A percentile compares a stretch with the other conserved stretches of the same genome.
Evolutionary conservation across 2,329 filamentous ascomycete species (phyloP).

Genomic region (Coleophoma eucalyptorum): DNA sequence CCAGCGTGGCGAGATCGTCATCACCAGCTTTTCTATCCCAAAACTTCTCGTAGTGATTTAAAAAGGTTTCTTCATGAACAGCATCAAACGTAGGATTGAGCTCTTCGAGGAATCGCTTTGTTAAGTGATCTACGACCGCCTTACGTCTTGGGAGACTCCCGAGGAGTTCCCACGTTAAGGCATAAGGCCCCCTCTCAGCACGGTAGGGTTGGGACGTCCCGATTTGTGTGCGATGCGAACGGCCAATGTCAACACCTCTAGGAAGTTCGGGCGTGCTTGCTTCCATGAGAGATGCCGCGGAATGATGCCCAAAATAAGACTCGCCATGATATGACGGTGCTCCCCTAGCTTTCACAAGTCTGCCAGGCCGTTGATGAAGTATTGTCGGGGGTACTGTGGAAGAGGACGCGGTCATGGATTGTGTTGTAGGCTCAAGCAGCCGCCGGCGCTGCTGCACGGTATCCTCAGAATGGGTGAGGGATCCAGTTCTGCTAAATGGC

Average conservation of each 20-base stretch:
- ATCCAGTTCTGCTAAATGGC: not conserved
- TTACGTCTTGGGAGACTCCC: conserved; percentile 34
- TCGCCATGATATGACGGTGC: conserved; percentile 27
- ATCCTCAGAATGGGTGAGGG: not conserved
- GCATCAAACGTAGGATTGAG: conserved; percentile 33
- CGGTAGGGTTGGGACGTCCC: conserved; percentile 22
- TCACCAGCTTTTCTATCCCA: conserved; percentile 35
- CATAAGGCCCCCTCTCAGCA: conserved; percentile 25
- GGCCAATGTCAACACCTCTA: conserved; percentile 1
- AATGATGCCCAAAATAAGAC: conserved; percentile 30
- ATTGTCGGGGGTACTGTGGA: not conserved
- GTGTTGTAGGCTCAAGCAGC: not conserved
- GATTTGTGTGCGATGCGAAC: conserved; percentile 9
- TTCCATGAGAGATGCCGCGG: conserved; percentile 28
- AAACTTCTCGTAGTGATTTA: conserved; percentile 31
- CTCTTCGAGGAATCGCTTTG: conserved; percentile 29
- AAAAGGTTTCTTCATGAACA: conserved; percentile 30
- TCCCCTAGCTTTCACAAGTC: conserved; percentile 26
- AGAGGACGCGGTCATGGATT: not conserved
- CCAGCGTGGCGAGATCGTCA: conserved; percentile 34
- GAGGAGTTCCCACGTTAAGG: conserved; percentile 37
- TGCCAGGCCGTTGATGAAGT: conserved; percentile 15
- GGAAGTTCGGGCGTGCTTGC: conserved; percentile 21
- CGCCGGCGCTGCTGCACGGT: not conserved
- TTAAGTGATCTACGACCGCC: conserved; percentile 30